Conservation (phyloP, 2,329 filamentous ascomycete genomes). For the Trichoderma oligosporum region DNA sequence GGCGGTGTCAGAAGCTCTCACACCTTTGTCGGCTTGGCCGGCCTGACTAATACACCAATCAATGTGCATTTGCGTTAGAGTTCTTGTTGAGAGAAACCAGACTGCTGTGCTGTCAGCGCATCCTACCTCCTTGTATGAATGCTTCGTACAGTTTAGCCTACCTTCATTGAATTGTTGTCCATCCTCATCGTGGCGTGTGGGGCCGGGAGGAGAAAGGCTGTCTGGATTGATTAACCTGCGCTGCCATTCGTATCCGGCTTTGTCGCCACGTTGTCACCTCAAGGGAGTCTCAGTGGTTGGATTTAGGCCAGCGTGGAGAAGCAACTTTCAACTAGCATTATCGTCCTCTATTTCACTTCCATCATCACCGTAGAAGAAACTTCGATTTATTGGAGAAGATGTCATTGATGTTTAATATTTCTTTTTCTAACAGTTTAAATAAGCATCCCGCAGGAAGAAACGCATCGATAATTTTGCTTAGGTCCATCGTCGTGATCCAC, state of each 20-base stretch:
- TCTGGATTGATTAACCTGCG: conserved; percentile 17
- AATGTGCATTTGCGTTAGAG: background rate
- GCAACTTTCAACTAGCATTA: background rate
- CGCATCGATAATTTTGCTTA: background rate
- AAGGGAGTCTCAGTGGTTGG: conserved; percentile 28
- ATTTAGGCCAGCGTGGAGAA: background rate
- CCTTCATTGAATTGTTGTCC: background rate
- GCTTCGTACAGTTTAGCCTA: background rate
- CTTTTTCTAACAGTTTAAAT: background rate
- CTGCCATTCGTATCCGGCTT: conserved; percentile 27
- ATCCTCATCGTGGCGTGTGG: conserved; percentile 1
- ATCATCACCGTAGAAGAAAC: background rate
- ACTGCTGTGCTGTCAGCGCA: conserved; percentile 7
- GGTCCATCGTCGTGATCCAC: conserved; percentile 14
- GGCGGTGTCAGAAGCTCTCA: conserved; percentile 19
- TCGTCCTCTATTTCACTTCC: background rate
- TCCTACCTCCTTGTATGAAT: conserved; percentile 3
- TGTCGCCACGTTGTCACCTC: conserved; percentile 30
- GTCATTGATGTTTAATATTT: background rate
- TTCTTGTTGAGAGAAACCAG: background rate
- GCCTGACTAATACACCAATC: background rate
- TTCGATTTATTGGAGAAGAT: background rate
- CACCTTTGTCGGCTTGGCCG: conserved; percentile 14
- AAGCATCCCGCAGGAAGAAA: background rate
- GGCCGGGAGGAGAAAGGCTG: background rate